Conservation (phyloP, 805 yeast species). For the Spathaspora girioi region DNA sequence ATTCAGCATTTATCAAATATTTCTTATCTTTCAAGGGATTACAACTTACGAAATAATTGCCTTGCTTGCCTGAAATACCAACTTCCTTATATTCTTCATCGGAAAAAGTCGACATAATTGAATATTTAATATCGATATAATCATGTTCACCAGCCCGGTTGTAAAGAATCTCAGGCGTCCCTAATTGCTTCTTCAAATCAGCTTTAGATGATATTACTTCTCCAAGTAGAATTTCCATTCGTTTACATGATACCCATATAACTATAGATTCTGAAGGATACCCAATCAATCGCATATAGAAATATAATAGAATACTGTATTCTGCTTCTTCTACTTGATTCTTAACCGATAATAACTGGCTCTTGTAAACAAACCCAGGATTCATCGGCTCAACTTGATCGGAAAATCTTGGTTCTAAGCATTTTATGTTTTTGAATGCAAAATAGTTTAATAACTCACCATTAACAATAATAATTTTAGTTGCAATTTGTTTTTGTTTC, state of each 20-base stretch:
- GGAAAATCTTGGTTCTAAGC: neutral
- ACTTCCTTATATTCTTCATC: constrained; percentile 24
- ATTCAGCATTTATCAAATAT: neutral
- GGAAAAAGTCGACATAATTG: constrained; percentile 9
- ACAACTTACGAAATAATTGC: constrained; percentile 24
- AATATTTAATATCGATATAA: constrained; percentile 1
- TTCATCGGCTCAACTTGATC: constrained; percentile 11
- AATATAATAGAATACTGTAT: constrained; percentile 36
- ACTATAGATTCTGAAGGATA: constrained; percentile 36
- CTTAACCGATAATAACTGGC: constrained; percentile 7
- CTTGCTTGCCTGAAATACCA: constrained; percentile 18
- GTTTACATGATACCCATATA: constrained; percentile 37
- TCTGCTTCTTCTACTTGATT: constrained; percentile 15
- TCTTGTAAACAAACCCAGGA: constrained; percentile 30
- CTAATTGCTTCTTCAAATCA: constrained; percentile 4
- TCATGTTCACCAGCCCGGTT: constrained; percentile 3
- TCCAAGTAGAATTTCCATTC: constrained; percentile 29
- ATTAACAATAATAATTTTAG: neutral
- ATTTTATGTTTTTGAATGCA: neutral
- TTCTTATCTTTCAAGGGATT: neutral
- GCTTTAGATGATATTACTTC: constrained; percentile 13
- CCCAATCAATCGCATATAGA: constrained; percentile 44
- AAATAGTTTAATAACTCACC: neutral
- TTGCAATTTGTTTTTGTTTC: neutral
- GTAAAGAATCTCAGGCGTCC: constrained; percentile 3